phyloP scores from a whole-genome alignment of 305 asterid species.

The Fraxinus angustifolia region DNA sequence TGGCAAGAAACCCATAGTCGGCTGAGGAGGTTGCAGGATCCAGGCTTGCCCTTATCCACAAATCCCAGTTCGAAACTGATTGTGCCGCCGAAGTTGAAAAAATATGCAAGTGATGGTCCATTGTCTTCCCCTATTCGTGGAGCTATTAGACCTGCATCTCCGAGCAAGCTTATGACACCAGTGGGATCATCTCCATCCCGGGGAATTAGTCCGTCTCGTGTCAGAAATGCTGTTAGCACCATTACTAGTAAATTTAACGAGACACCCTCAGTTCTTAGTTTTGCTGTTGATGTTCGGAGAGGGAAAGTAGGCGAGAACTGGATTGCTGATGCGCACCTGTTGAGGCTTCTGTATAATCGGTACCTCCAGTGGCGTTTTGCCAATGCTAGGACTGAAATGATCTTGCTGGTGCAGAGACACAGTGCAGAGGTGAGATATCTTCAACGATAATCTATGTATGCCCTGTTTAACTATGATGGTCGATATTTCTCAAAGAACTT shows the following conservation, averaged over 20 bases:
- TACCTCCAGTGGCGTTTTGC: slow-evolving; percentile 93
- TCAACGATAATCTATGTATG: background rate
- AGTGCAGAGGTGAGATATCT: slow-evolving; percentile 61
- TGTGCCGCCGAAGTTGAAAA: slow-evolving; percentile 48
- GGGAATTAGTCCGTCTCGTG: slow-evolving; percentile 49
- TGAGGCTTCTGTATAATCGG: slow-evolving; percentile 87
- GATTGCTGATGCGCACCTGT: slow-evolving; percentile 71
- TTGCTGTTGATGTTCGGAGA: slow-evolving; percentile 73
- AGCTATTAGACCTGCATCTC: slow-evolving; percentile 50
- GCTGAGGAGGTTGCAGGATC: slow-evolving; percentile 87
- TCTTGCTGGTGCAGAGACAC: slow-evolving; percentile 63
- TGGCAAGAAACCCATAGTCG: slow-evolving; percentile 96
- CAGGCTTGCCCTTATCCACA: slow-evolving; percentile 60
- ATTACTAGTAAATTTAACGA: slow-evolving; percentile 46
- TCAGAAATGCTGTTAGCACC: slow-evolving; percentile 66
- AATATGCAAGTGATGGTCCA: slow-evolving; percentile 42
- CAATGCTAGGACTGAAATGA: slow-evolving; percentile 74
- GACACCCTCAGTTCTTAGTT: slow-evolving; percentile 57
- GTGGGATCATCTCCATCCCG: slow-evolving; percentile 54
- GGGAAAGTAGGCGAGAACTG: slow-evolving; percentile 84
- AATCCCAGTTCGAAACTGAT: slow-evolving; percentile 53
- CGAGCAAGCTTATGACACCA: slow-evolving; percentile 46
- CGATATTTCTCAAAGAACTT: background rate
- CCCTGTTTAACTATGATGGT: slow-evolving; percentile 1
- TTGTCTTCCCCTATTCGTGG: slow-evolving; percentile 70